A percentile compares a stretch with the other conserved stretches of the same genome.
Evolutionary conservation across 495 filamentous ascomycete genomes (phyloP).

Genomic region (Penicillium goetzii): DNA sequence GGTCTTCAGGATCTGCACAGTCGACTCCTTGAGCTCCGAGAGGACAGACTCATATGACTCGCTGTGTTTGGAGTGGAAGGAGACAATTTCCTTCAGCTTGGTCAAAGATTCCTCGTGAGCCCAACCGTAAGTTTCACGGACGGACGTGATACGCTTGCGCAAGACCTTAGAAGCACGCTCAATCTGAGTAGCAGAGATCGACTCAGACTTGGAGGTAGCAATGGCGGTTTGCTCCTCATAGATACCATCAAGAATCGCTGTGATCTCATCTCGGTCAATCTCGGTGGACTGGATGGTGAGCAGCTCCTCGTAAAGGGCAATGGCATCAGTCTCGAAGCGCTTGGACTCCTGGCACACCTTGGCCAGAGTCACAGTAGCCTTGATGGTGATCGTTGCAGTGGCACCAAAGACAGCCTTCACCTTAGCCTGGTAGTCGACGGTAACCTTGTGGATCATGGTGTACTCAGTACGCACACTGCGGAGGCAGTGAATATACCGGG

Average conservation of each 20-base stretch:
- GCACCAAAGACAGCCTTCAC: constrained; percentile 38
- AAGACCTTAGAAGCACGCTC: constrained; percentile 33
- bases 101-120: constrained; percentile 42
- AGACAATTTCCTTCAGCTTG: constrained; percentile 38
- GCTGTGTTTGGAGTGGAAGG: constrained; percentile 36
- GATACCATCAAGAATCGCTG: constrained; percentile 39
- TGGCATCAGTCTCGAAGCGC: constrained; percentile 39
- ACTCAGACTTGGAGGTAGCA: constrained; percentile 25
- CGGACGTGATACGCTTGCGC: constrained; percentile 33
- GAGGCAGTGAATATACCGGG: constrained; percentile 39
- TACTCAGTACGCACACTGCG: constrained; percentile 36
- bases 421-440: constrained; percentile 38
- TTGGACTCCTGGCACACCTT: constrained; percentile 42
- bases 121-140: constrained; percentile 40
- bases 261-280: constrained; percentile 39
- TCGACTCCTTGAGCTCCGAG: constrained; percentile 38
- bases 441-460: constrained; percentile 38
- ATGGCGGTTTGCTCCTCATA: constrained; percentile 41
- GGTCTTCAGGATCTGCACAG: constrained; percentile 35
- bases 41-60: constrained; percentile 27
- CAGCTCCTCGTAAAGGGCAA: constrained; percentile 38
- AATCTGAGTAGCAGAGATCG: constrained; percentile 31
- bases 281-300: constrained; percentile 34
- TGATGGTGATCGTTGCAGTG: constrained; percentile 41
- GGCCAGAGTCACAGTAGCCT: constrained; percentile 41